These are phyloP conservation scores for Ceratobasidium sp. DNA, from an alignment of 1,284 basidiomycete genomes.

Conservation along the genomic window DNA sequence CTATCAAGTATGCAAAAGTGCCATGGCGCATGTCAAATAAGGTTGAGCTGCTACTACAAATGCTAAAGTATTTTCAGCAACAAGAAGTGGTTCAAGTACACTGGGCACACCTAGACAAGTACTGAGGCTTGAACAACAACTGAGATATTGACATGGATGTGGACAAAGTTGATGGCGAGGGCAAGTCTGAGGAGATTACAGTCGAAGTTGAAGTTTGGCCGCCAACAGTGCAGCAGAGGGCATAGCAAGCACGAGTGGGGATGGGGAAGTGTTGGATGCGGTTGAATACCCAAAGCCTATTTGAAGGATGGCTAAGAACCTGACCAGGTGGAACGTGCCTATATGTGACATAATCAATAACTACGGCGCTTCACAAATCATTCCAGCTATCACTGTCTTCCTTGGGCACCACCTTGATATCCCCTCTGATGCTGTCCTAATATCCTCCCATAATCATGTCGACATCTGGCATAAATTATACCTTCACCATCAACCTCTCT, in stretches of 20 bases:
- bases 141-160: neutral
- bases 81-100: slow-evolving; percentile 3
- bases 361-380: slow-evolving; percentile 4
- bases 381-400: neutral
- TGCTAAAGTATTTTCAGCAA: slow-evolving; percentile 39
- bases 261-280: neutral
- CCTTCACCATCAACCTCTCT: slow-evolving; percentile 11
- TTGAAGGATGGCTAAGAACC: neutral
- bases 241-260: neutral
- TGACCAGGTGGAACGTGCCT: neutral
- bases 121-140: neutral
- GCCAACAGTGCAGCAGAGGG: too few species aligned
- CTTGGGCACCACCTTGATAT: neutral
- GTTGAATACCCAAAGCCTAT: neutral
- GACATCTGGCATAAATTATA: slow-evolving; percentile 12
- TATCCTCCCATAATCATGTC: neutral
- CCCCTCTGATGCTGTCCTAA: neutral
- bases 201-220: too few species aligned
- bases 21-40: slow-evolving; percentile 42
- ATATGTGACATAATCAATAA: neutral
- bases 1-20: slow-evolving; percentile 37
- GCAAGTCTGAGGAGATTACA: too few species aligned
- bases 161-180: neutral
- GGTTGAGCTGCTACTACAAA: slow-evolving; percentile 18
- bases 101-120: neutral